These are phyloP conservation scores for Globisporangium emineosum DNA, from an alignment of 352 stramenopile species.

Conservation along the genomic window DNA sequence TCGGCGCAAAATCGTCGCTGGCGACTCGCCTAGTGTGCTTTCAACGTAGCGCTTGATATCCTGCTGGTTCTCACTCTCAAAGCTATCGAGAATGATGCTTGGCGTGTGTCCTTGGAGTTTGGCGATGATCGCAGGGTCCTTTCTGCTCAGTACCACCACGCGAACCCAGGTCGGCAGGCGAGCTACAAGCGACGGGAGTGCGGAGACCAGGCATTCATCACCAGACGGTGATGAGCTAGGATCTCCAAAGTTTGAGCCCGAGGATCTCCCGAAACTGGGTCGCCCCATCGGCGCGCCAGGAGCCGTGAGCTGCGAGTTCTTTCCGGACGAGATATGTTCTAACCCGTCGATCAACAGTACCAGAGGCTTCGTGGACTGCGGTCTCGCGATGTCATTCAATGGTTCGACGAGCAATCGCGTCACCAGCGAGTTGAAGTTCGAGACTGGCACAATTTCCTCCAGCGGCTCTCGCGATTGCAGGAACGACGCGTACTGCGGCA, in stretches of 20 bases:
- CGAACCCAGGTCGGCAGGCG: slow-evolving; percentile 67
- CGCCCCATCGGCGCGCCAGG: slow-evolving; percentile 14
- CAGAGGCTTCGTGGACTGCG: slow-evolving; percentile 43
- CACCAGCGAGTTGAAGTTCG: slow-evolving; percentile 52
- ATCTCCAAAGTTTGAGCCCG: slow-evolving; percentile 1
- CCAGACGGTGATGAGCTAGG: not conserved
- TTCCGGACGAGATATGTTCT: slow-evolving; percentile 29
- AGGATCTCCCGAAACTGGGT: slow-evolving; percentile 15
- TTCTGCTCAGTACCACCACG: slow-evolving; percentile 59
- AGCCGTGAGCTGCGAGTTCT: slow-evolving; percentile 13
- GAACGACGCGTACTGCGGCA: slow-evolving; percentile 63
- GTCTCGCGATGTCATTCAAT: slow-evolving; percentile 61
- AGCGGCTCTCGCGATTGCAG: slow-evolving; percentile 66
- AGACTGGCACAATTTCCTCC: slow-evolving; percentile 75
- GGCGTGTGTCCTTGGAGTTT: slow-evolving; percentile 56
- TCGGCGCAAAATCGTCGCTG: not conserved
- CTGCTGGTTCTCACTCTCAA: slow-evolving; percentile 40
- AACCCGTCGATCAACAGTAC: slow-evolving; percentile 68
- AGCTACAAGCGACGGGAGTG: slow-evolving; percentile 44
- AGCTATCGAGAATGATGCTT: slow-evolving; percentile 43
- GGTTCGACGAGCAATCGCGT: slow-evolving; percentile 52
- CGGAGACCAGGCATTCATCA: slow-evolving; percentile 60
- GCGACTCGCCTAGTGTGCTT: slow-evolving; percentile 16
- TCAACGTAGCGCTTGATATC: slow-evolving; percentile 41
- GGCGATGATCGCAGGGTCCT: slow-evolving; percentile 50